Evolutionary conservation across 164 flowering plant genomes (phyloP), one percentile per base, ranked within the genome.

Genomic region (Liquidambar formosana): DNA sequence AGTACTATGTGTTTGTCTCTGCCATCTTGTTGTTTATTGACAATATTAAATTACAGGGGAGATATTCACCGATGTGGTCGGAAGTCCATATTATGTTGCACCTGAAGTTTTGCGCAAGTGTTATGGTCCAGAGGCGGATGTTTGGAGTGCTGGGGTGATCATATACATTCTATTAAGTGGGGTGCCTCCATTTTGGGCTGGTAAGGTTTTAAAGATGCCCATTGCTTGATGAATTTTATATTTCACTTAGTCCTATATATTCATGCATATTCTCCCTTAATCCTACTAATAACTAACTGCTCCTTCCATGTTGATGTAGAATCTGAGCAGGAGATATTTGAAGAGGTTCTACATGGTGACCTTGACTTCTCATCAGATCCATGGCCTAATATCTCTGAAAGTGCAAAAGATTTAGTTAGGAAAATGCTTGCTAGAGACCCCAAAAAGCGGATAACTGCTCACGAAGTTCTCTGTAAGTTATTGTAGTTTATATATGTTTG

Each of bases 171-270:
- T 93, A 44, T 73, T 93, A 52, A 67, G 85, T 79, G 97, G 97
- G 22, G 89, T 87, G 60, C 94, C 97, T 80, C 97, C 97, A 61
- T 93, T 93, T 86, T 93, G 96, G 96, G 96, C 81, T 10, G 97
- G 97, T 93, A 80, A 77, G 89, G 14, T n/a, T 51, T 60, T 18
- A 56, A 4, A 16, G 15, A 54, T 67, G n/a, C 22, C 60, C 44
- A 4, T 11, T 66, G 4, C 21, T 69, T 1, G 23, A 33, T 23
- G 9, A 10, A 27, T 3, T 26, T 54, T 67, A 60, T n/a, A 41
- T 21, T 3, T n/a, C 41, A 25, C 56, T 46, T 10, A 27, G 28
- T 61, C 52, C 26, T 63, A 10, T 56, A n/a, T 4, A 58, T 15
- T 14, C 10, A 10, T n/a, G 10, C 18, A 48, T 21, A 43, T 33